A percentile compares a stretch with the other conserved stretches of the same genome.
These are phyloP conservation scores for Nicotiana rustica DNA, from an alignment of 305 asterid species.

Conservation along the genomic window DNA sequence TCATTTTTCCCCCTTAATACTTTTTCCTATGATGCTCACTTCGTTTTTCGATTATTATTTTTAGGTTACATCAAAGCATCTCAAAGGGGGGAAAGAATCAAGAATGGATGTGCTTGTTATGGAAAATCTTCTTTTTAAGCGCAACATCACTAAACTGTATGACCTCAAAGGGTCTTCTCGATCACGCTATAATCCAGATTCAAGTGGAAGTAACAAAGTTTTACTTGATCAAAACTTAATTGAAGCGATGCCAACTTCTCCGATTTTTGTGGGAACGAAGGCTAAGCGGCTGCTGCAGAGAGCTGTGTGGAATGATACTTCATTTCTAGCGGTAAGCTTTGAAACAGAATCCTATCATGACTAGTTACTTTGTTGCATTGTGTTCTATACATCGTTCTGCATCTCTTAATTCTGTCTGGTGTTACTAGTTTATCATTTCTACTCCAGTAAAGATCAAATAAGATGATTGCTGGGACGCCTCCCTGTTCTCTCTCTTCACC, in stretches of 20 bases:
- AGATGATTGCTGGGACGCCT: slow-evolving; percentile 11
- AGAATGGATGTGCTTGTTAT: slow-evolving; percentile 90
- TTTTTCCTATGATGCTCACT: background rate
- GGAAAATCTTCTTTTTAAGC: slow-evolving; percentile 88
- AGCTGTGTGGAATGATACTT: slow-evolving; percentile 94
- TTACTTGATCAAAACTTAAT: slow-evolving; percentile 87
- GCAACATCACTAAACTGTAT: slow-evolving; percentile 68
- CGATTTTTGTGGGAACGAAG: slow-evolving; percentile 86
- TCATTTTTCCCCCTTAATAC: background rate
- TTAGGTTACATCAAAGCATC: slow-evolving; percentile 75
- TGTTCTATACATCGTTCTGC: background rate
- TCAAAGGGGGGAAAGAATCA: slow-evolving; percentile 83
- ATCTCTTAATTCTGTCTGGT: slow-evolving; percentile 4
- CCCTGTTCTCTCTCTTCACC: slow-evolving; percentile 17
- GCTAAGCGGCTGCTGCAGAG: slow-evolving; percentile 83
- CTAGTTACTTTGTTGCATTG: slow-evolving; percentile 23
- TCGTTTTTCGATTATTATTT: background rate
- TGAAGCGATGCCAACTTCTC: slow-evolving; percentile 93
- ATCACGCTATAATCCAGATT: slow-evolving; percentile 87
- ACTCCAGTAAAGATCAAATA: background rate
- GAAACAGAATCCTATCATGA: slow-evolving; percentile 10
- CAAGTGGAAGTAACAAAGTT: slow-evolving; percentile 90
- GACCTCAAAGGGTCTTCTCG: slow-evolving; percentile 95
- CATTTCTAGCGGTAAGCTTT: slow-evolving; percentile 84
- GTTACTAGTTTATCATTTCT: slow-evolving; percentile 15